Base-by-base conservation (phyloP, 2,329 filamentous ascomycete species). In the Metarhizium robertsii region DNA sequence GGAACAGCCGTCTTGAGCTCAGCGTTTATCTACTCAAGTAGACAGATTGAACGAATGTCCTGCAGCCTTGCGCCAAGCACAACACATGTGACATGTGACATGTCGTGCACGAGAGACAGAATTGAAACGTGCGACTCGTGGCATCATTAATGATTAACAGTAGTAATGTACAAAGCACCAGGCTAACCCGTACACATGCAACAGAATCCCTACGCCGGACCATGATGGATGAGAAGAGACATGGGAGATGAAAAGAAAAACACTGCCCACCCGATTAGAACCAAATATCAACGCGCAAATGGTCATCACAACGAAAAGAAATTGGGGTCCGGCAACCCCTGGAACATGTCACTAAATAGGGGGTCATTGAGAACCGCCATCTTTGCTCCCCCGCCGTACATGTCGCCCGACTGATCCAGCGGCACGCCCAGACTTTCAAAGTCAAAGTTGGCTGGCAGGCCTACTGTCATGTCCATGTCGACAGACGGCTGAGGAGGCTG, bases 291-390 rank as follows among this genome's bases (percentile, higher is more conserved):
- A 4, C 18, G 42, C 18, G n/a, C 2, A 20, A 20, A 20, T 10
- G n/a, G 18, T 11, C 47, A 20, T 65, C 54, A 71, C 56, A 71
- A 69, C n/a, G 65, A 64, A 59, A 73, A 70, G 54, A 70, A 65
- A 52, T 65, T 65, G 14, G 61, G 59, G 32, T 69, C 66, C 1
- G 68, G 70, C 29, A 73, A 59, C 13, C 65, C 66, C 50, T 70
- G 67, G 25, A 74, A 70, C 55, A 69, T 65, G 51, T 69, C 67
- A 8, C 62, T 69, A 55, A 74, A 68, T 67, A 73, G 75, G 14
- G 71, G 69, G 55, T 75, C 73, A 55, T 69, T 66, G 52, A 74
- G 63, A 53, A 71, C 25, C 25, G 25, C 65, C 57, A 69, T 69
- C 38, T 66, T 64, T 52, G 70, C 64, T 8, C 67, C 68, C 16